Evolutionary conservation across 208 protist genomes (phyloP), one percentile per base, ranked within the genome.

Genomic region (Trypanosoma grayi): DNA sequence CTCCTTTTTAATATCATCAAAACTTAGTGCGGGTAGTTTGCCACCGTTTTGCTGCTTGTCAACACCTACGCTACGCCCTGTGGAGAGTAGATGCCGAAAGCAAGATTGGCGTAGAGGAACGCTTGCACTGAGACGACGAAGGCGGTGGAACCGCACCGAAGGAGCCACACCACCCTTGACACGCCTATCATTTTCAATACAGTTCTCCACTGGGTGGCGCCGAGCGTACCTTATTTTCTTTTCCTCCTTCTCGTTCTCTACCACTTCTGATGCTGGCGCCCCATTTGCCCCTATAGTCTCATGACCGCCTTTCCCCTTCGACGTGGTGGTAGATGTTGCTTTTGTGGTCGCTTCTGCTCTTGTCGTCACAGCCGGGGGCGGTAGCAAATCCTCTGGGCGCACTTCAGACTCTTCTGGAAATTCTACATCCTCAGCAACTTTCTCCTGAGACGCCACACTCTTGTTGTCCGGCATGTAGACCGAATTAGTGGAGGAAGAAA

Each of bases 1-100:
- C 34, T 66, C 60, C 13, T 46, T 18, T 33, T 24, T 57, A 48
- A 66, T 66, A 10, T 56, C 60, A 47, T 18, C 34, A 46, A 66
- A 66, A n/a, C 60, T 66, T 2, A 66, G 48, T 34, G 48, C 60
- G 14, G 46, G 46, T 11, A 66, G 0, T 22, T 16, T 2, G 10
- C 27, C 48, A 4, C 10, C 39, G 16, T 55, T 36, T 27, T 16
- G 14, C 25, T 27, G 18, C n/a, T 39, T 7, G 13, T 54, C 13
- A 45, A 48, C 24, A 18, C 24, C 22, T 9, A 28, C 13, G n/a
- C 18, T 56, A 14, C 60, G 16, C 6, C 60, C 46, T 28, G 60
- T 57, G 16, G 48, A 41, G 22, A 66, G 60, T 16, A 66, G 47
- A 27, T 36, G 46, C 7, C 60, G 60, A 34, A 30, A 66, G 11